Base-by-base conservation (phyloP, 345 rosid genomes). In the Melaleuca alternifolia region DNA sequence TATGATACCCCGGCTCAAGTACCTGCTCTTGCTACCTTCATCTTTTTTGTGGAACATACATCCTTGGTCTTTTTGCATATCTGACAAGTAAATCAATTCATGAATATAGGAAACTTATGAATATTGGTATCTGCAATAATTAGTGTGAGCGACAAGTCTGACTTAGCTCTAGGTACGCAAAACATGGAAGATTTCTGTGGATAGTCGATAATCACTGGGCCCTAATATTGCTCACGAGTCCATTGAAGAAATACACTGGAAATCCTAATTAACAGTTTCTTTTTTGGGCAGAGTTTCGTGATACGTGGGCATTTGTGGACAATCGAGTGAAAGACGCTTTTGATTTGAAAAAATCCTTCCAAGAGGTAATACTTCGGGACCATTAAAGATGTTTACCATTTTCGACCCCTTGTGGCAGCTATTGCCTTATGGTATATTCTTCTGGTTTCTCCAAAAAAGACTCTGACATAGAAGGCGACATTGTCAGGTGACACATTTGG, bases 291-390 rank as follows among this genome's bases (percentile, higher is more conserved):
- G 99, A 92, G 65, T 93, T 95, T 86, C 90, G 91, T 0, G 98
- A 96, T 85, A 94, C 98, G 46, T 95, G 97, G 99, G 89, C 87
- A 52, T 96, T 96, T 92, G 90, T 97, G 93, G 94, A 94, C 88
- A 91, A 91, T 87, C 90, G 98, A 89, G 96, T 96, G 83, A 95
- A 92, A 91, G 99, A 96, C 92, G 97, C 98, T 48, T 97, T 94
- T 88, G 97, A 97, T 92, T 88, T 94, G 65, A 97, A 92, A 93
- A 97, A 97, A 87, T 90, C 95, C 75, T 87, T 97, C 84, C 97
- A 93, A 89, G 99, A 97, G 98, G 99, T 97, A 92, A 10, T 54
- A 71, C 14, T 71, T 7, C 3, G 2, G 26, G 48, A 71, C 46
- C 10, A 18, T 71, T 18, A 37, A 71, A 71, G 48, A 71, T 71